Evolutionary conservation across 192 early-diverging fungal genomes (phyloP).

Genomic region (Entomortierella beljakovae): DNA sequence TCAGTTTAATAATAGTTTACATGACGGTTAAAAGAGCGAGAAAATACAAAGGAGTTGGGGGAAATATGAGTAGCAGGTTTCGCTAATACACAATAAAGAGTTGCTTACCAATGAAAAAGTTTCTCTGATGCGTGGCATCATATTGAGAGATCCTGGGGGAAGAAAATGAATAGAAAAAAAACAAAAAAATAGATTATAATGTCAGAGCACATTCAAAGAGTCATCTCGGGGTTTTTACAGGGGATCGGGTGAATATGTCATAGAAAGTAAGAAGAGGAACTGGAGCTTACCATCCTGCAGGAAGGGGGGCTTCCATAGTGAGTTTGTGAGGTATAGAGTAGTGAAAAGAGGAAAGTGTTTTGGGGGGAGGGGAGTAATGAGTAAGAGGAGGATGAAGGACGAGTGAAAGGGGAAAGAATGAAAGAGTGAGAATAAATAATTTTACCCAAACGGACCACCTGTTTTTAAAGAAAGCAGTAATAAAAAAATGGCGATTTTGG

Average conservation of each 20-base stretch:
- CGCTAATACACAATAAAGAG: not conserved
- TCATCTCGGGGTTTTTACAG: not conserved
- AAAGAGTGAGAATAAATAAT: not conserved
- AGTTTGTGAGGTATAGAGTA: not conserved
- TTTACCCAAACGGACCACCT: not conserved
- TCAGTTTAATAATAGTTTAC: not conserved
- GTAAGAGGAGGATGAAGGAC: not conserved
- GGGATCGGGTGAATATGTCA: not conserved
- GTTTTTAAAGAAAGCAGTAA: not conserved
- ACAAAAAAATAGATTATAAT: not conserved
- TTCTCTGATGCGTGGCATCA: conserved; percentile 38
- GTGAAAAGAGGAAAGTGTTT: not conserved
- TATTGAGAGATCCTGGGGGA: conserved; percentile 47
- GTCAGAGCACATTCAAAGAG: not conserved
- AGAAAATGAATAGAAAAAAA: not conserved
- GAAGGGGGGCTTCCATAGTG: conserved; percentile 46
- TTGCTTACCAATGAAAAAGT: conserved; percentile 47
- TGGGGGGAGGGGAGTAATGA: not conserved
- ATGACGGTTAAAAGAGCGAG: not conserved
- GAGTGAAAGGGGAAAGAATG: conserved; percentile 1
- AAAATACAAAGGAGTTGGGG: not conserved
- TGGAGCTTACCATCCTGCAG: conserved; percentile 35
- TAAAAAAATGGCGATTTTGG: conserved; percentile 16
- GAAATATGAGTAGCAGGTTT: not conserved
- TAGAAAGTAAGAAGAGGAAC: not conserved